Evolutionary conservation across 164 flowering plant genomes (phyloP), one percentile per base, ranked within the genome.

Genomic region (Tetrastigma voinierianum): DNA sequence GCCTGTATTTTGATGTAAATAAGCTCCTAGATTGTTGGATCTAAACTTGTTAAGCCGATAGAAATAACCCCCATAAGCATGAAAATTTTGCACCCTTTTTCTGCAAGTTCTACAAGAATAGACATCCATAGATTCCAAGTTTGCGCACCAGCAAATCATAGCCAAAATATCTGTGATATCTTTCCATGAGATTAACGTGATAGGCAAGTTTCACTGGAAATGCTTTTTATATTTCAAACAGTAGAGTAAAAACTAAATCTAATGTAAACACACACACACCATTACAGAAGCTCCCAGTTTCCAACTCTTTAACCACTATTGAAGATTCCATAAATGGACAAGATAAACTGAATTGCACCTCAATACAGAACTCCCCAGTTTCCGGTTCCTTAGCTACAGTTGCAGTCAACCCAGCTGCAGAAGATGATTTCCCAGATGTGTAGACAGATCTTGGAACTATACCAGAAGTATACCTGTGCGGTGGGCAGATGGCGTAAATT

Each of bases 381-480:
- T 95, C 99, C 57, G 96, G 97, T 76, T 95, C 99, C 79, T 95
- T 95, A 68, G 99, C 97, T 7, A 95, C 99, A 67, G 97, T 90
- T 56, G 99, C 99, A 55, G 99, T 95, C 84, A 95, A 85, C 46
- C 99, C 99, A 64, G 98, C 99, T 71, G 99, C 98, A 70, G 99
- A 95, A 2, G 98, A 90, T 44, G 98, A 89, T 71, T 92, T 92
- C 51, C 99, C 99, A 64, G 98, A 92, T 72, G 99, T 95, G 78
- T 95, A 95, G 59, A 95, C 97, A 69, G 98, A 95, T 70, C 98
- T 80, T 48, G 99, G 83, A 79, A 92, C 97, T 57, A 95, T 71
- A 61, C 87, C 81, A 57, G 93, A 12, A 20, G 99, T 77, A 64
- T 95, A 95, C 80, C 99, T 94, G 74, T 52, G 68, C 59, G 67